phyloP scores from a whole-genome alignment of 257 asterid genomes.

The Apocynum venetum region DNA sequence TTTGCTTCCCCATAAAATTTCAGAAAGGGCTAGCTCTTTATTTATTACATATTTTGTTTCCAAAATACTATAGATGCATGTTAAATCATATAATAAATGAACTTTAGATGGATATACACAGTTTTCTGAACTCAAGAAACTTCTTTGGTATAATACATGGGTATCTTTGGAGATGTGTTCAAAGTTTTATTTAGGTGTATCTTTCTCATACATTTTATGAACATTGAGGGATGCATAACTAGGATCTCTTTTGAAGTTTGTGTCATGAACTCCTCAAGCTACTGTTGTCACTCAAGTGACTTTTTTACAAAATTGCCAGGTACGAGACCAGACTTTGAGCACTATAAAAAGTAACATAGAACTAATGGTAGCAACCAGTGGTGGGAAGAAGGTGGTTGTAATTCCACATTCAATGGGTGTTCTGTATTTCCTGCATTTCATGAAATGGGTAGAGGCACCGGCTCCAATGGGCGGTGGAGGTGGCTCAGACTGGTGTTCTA shows the following conservation, averaged over 20 bases:
- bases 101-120: neutral
- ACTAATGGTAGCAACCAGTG: conserved; percentile 66
- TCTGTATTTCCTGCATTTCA: conserved; percentile 76
- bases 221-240: neutral
- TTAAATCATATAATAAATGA: neutral
- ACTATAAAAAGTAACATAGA: conserved; percentile 76
- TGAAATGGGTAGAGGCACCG: conserved; percentile 91
- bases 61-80: neutral
- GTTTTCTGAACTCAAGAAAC: neutral
- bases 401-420: conserved; percentile 89
- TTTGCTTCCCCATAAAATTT: neutral
- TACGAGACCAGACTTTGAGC: conserved; percentile 76
- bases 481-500: conserved; percentile 74
- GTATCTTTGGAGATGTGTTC: neutral
- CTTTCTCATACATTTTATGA: neutral
- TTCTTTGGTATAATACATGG: neutral
- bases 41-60: neutral
- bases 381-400: conserved; percentile 69
- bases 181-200: neutral
- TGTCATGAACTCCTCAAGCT: conserved; percentile 1
- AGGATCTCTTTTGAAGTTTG: neutral
- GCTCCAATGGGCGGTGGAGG: conserved; percentile 88
- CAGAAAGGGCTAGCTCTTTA: neutral
- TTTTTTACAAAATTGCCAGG: conserved; percentile 37
- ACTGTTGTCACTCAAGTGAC: conserved; percentile 3